Percentiles rank a stretch among this genome's conserved stretches.
These are phyloP conservation scores for Lecanicillium sp. DNA, from an alignment of 2,329 filamentous ascomycete genomes.

Conservation along the genomic window DNA sequence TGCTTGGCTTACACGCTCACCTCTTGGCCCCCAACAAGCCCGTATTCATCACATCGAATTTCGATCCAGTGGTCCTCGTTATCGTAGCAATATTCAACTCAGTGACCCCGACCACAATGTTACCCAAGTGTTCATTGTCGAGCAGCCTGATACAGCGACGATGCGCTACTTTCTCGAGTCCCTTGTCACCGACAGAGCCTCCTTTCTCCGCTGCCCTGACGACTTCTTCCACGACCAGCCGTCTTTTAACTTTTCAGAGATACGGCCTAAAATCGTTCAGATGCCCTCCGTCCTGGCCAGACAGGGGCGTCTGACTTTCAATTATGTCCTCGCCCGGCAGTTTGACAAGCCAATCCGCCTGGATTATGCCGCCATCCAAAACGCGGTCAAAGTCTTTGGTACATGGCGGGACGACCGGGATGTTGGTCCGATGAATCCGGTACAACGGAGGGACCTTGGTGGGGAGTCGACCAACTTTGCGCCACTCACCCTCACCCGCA, in stretches of 20 bases:
- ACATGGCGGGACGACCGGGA: conserved; percentile 13
- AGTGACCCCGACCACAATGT: not conserved
- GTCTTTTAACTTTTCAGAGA: conserved; percentile 12
- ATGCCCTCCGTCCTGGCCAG: conserved; percentile 12
- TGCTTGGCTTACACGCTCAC: not conserved
- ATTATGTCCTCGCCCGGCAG: conserved; percentile 10
- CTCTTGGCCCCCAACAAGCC: too few relatives aligned
- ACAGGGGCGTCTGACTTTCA: conserved; percentile 9
- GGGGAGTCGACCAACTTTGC: conserved; percentile 9
- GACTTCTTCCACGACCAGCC: conserved; percentile 13
- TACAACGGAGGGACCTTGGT: conserved; percentile 9
- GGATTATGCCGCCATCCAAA: conserved; percentile 10
- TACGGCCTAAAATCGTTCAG: conserved; percentile 1
- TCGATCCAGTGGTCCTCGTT: not conserved
- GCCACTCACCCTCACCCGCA: conserved; percentile 10
- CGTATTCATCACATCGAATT: conserved; percentile 12
- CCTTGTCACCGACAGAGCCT: not conserved
- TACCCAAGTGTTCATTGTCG: conserved; percentile 8
- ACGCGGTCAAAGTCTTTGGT: conserved; percentile 6
- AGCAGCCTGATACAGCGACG: conserved; percentile 6
- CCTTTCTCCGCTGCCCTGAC: conserved; percentile 11
- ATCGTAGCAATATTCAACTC: not conserved
- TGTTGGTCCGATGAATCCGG: conserved; percentile 15
- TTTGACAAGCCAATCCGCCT: conserved; percentile 12
- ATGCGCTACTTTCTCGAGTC: conserved; percentile 3